Evolutionary conservation across 352 stramenopile genomes (phyloP), one percentile per base, ranked within the genome.

Genomic region (Thalassiosira livingstoniorum): DNA sequence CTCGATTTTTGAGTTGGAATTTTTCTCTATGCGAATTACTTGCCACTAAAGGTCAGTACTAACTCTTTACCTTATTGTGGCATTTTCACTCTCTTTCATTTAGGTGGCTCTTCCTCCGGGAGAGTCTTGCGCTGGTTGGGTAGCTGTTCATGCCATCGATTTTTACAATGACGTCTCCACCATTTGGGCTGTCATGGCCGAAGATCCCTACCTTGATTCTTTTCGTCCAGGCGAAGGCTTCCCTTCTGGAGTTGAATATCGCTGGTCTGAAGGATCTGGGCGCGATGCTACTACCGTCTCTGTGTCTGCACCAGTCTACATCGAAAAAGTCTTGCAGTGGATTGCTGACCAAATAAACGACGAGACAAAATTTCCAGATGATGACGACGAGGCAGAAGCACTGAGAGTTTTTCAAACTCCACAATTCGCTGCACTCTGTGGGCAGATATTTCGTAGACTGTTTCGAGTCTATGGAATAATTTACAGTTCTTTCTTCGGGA

Each of bases 381-480:
- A 95, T 63, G 91, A 94, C 51, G 89, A 94, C 69, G 90, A 94
- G 77, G 89, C 83, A 4, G 82, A 93, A 70, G 89, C 89, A 5
- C 71, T 94, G 7, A 66, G 86, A 11, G 89, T 94, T 0, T 94
- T 94, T 72, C 86, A 93, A 71, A 95, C 91, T 39, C 89, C 91
- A 10, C 81, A 91, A 62, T 94, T 95, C 67, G 91, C 91, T 54
- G 87, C 89, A 62, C 58, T 95, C 3, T 94, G 91, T 77, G 90
- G 90, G 25, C 90, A 94, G 70, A 98, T 99, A 47, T 99, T 99
- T 83, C 92, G 96, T 57, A 91, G 96, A 37, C 89, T 99, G n/a
- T 98, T 99, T 88, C 92, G 97, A 13, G 96, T 99, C 0, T 99
- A 98, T 86, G 96, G 96, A 25, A 97, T 98, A 90, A 95, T 99